Base-by-base conservation (phyloP, 1,284 basidiomycete species). In the Leccinum olivaceoglutinosum region DNA sequence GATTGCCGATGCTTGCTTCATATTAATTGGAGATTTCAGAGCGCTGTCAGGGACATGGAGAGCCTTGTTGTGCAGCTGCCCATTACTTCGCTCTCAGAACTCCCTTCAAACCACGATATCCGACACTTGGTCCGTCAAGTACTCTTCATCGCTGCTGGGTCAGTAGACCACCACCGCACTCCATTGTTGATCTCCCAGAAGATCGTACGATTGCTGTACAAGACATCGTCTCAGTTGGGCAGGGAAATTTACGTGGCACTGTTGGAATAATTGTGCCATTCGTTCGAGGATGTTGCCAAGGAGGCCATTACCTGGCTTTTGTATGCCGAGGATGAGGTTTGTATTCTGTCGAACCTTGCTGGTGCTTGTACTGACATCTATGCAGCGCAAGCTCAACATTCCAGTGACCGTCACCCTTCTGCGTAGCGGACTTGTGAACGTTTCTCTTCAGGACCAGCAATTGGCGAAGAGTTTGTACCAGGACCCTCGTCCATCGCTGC, bases 271-370 rank as follows among this genome's bases (percentile, higher is more conserved):
- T 81, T 99, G 25, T 99, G 97, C 77, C 87, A 89, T 67, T 80
- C 89, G 34, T 96, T 94, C 66, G 87, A 92, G 69, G 94, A 97
- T 71, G 96, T 98, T 55, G 93, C 92, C 21, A 94, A 94, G 77
- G 97, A 99, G 78, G 97, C 96, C 9, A 92, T 96, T 63, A 94
- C 92, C 12, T 99, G 97, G 97, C 81, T 99, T 60, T 80, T 98
- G 59, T 98, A 96, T 73, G 93, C 96, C 14, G 96, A 99, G 74
- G 97, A 99, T 76, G 93, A 96, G 79, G 93, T 93, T 66, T 65
- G 85, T 79, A 2, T 16, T 59, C 58, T 7, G 32, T 59, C 38
- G 1, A 32, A 32, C 8, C 51, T 46, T 59, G 5, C 62, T 58
- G 62, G 56, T 65, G 58, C 67, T 61, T 32, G 64, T 55, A 60